Evolutionary conservation across 2,329 filamentous ascomycete species (phyloP), one percentile per base, ranked within the genome.

Genomic region (Tympanopsis confertula): DNA sequence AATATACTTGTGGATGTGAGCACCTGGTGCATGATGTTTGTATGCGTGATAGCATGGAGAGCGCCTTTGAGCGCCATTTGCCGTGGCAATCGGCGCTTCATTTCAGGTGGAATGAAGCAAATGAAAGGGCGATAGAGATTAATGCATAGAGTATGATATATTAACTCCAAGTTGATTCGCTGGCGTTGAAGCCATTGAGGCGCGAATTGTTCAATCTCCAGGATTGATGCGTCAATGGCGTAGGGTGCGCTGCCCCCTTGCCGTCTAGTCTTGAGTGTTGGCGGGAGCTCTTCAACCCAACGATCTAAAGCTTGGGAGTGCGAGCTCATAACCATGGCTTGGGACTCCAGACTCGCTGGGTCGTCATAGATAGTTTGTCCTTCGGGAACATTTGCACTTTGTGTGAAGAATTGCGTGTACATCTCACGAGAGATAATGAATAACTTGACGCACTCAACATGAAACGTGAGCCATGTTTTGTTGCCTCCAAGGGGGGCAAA

Each of bases 101-200:
- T 28, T 28, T 28, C 24, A 22, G 39, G 42, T 2, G 45, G 43
- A 20, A 39, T 39, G 28, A 65, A 66, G 12, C 49, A 50, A 35
- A 66, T 59, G 20, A 63, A 61, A 0, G 58, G 55, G 5, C 62
- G 54, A 37, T 56, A 59, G 2, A 66, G 48, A 39, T 56, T 57
- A 13, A 58, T 51, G 20, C 40, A 49, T 2, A 64, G 44, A 19
- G 56, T 56, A 40, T 66, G 63, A 36, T 66, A 67, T 17, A 58
- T 47, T 1, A 65, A 44, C 40, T 68, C 63, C 1, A 68, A 50
- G 4, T 61, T 46, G 0, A 68, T 44, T 2, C 63, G 61, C 36
- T 61, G 56, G 12, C 55, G 55, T 41, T 65, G 62, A 3, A 66
- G 47, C 63, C 64, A 66, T 2, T 54, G 40, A 3, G 64, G 62